These are phyloP conservation scores for Boletus smithii DNA, from an alignment of 1,284 basidiomycete species.

Conservation along the genomic window DNA sequence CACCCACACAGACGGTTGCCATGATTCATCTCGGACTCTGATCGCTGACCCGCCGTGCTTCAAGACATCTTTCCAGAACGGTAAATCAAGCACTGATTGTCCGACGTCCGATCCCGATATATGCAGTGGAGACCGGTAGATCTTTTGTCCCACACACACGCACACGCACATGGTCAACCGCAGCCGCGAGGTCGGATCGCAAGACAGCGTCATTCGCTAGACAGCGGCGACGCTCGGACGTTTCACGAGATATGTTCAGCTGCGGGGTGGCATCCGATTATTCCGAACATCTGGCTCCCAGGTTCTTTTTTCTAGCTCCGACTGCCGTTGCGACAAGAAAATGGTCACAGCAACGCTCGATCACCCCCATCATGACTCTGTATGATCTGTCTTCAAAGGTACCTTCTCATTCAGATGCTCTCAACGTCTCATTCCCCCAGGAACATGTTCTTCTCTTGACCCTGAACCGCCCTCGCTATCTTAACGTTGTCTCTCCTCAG, in stretches of 20 bases:
- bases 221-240: constrained; percentile 24
- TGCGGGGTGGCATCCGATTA: too few species aligned
- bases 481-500: constrained; percentile 70
- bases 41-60: constrained; percentile 12
- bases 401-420: constrained; percentile 51
- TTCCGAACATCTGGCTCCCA: too few species aligned
- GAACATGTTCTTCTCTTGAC: constrained; percentile 70
- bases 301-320: background rate
- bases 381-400: constrained; percentile 2
- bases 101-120: too few species aligned
- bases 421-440: constrained; percentile 58
- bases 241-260: constrained; percentile 13
- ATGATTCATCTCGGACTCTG: constrained; percentile 29
- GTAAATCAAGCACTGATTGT: too few species aligned
- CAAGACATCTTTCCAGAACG: too few species aligned
- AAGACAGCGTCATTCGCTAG: too few species aligned
- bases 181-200: constrained; percentile 13
- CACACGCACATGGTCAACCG: background rate
- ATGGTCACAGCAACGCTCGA: too few species aligned
- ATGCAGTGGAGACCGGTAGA: too few species aligned
- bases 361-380: constrained; percentile 7
- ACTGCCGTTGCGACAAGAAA: background rate
- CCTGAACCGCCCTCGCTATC: constrained; percentile 68
- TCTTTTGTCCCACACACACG: too few species aligned
- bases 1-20: background rate